Percentiles rank a stretch among this genome's conserved stretches.
phyloP scores from a whole-genome alignment of 2,329 filamentous ascomycete species.

The Apiospora saccharicola region DNA sequence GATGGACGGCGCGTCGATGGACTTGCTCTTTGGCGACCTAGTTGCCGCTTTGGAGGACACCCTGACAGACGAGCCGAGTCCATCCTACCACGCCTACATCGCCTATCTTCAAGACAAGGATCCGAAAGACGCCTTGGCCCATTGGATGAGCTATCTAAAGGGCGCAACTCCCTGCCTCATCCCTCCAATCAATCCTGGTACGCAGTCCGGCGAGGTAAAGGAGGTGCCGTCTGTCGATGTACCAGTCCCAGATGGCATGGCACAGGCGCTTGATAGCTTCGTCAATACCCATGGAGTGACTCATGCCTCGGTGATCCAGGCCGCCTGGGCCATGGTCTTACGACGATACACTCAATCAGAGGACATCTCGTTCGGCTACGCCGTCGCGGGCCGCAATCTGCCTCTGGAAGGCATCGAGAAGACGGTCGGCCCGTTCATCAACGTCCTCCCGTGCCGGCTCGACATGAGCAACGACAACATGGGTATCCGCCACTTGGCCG shows the following conservation, averaged over 20 bases:
- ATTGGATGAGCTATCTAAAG: constrained; percentile 25
- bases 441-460: constrained; percentile 40
- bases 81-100: constrained; percentile 24
- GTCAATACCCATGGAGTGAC: constrained; percentile 17
- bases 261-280: constrained; percentile 8
- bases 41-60: constrained; percentile 21
- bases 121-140: constrained; percentile 3
- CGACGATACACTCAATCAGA: constrained; percentile 44
- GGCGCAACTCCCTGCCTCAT: constrained; percentile 18
- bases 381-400: constrained; percentile 46
- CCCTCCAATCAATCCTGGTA: constrained; percentile 2
- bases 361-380: constrained; percentile 52
- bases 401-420: constrained; percentile 30
- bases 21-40: constrained; percentile 22
- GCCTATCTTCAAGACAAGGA: constrained; percentile 20
- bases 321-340: constrained; percentile 49
- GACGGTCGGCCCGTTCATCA: constrained; percentile 42
- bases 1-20: constrained; percentile 8
- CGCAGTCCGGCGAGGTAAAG: neutral
- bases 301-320: constrained; percentile 43
- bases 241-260: neutral
- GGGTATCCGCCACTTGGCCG: neutral
- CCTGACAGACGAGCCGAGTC: constrained; percentile 2
- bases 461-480: constrained; percentile 11
- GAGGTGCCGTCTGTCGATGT: constrained; percentile 9